Conservation (phyloP, 306 rosid species). For the Ammopiptanthus mongolicus region DNA sequence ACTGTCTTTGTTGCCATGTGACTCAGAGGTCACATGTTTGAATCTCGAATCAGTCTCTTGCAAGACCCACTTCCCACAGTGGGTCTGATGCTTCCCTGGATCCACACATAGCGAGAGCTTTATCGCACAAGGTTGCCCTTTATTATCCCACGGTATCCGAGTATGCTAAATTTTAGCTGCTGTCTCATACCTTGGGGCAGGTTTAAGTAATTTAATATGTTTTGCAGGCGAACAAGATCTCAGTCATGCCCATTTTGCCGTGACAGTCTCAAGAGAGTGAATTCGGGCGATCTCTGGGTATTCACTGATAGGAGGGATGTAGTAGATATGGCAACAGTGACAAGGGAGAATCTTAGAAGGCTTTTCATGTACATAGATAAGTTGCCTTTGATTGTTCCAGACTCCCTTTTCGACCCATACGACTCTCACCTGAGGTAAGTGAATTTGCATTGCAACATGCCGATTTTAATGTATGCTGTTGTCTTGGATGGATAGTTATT, state of each 20-base stretch:
- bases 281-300: constrained; percentile 91
- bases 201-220: neutral
- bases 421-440: constrained; percentile 82
- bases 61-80: neutral
- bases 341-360: constrained; percentile 85
- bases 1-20: neutral
- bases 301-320: constrained; percentile 68
- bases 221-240: constrained; percentile 79
- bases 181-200: neutral
- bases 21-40: neutral
- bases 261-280: constrained; percentile 86
- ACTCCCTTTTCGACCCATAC: constrained; percentile 71
- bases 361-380: constrained; percentile 82
- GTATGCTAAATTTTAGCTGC: neutral
- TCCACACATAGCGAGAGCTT: neutral
- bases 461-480: constrained; percentile 29
- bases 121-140: neutral
- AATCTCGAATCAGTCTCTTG: neutral
- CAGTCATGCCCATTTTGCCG: constrained; percentile 96
- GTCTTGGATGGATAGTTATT: constrained; percentile 31
- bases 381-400: constrained; percentile 79
- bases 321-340: constrained; percentile 81
- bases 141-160: neutral
- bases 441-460: constrained; percentile 24
- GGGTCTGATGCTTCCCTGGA: neutral